Percentiles rank a stretch among this genome's conserved stretches.
Conservation (phyloP, 2,329 filamentous ascomycete species). For the Apiospora kogelbergensis region DNA sequence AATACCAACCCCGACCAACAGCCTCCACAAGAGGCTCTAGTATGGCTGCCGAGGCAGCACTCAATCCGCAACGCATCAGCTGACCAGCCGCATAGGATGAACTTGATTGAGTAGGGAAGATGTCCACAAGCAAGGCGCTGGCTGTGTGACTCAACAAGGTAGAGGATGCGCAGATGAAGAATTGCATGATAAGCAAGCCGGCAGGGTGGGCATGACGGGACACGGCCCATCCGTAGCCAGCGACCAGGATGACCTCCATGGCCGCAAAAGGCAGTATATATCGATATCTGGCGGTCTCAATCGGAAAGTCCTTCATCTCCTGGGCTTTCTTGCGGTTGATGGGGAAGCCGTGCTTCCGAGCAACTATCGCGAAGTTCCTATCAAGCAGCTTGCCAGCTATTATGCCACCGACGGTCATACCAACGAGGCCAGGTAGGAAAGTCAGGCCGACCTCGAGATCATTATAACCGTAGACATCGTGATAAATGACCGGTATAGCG, state of each 20-base stretch:
- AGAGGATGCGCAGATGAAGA: constrained; percentile 11
- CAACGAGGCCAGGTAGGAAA: constrained; percentile 8
- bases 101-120: constrained; percentile 13
- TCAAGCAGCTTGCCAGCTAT: constrained; percentile 13
- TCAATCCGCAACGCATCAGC: constrained; percentile 12
- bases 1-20: constrained; percentile 10
- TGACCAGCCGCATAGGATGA: constrained; percentile 12
- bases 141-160: constrained; percentile 12
- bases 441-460: constrained; percentile 13
- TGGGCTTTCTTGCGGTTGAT: not conserved
- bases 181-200: constrained; percentile 11
- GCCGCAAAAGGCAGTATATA: not conserved
- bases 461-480: constrained; percentile 11
- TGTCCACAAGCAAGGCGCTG: constrained; percentile 14
- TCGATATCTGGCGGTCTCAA: not conserved
- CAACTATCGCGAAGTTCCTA: constrained; percentile 10
- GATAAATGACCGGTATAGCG: constrained; percentile 12
- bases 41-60: constrained; percentile 10
- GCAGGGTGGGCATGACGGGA: constrained; percentile 7
- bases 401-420: constrained; percentile 13
- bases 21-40: constrained; percentile 10
- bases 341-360: not conserved
- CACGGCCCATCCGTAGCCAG: constrained; percentile 13
- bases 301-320: not conserved
- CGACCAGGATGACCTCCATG: constrained; percentile 8